These are phyloP conservation scores for Metschnikowia chrysomelidarum DNA, from an alignment of 805 yeast species.

Conservation along the genomic window DNA sequence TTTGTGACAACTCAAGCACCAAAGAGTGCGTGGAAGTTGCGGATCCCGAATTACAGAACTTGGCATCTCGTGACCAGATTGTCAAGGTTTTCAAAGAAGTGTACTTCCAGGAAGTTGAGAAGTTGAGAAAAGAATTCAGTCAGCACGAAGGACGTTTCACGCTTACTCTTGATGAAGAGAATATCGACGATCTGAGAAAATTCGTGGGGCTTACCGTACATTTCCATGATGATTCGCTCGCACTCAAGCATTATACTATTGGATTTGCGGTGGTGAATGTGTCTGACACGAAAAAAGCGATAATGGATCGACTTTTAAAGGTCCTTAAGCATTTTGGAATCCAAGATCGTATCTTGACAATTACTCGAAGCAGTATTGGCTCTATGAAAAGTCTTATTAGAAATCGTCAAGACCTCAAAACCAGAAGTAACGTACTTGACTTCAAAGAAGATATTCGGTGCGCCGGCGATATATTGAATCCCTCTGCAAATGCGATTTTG, in stretches of 20 bases:
- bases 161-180: slow-evolving; percentile 1
- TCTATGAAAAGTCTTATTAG: neutral
- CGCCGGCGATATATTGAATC: neutral
- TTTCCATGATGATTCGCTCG: neutral
- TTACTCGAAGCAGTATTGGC: neutral
- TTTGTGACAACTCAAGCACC: neutral
- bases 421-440: too few relatives aligned
- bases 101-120: slow-evolving; percentile 7
- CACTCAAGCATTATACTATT: neutral
- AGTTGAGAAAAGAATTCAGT: slow-evolving; percentile 3
- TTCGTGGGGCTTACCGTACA: neutral
- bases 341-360: neutral
- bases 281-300: neutral
- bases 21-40: neutral
- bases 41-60: neutral
- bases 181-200: neutral
- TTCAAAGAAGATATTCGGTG: neutral
- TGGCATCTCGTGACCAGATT: slow-evolving; percentile 3
- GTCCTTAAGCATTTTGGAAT: neutral
- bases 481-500: neutral
- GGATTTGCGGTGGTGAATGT: neutral
- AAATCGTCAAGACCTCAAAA: neutral
- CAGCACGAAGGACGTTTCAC: slow-evolving; percentile 4
- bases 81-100: slow-evolving; percentile 4
- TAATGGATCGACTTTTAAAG: neutral